A percentile compares a stretch with the other conserved stretches of the same genome.
Evolutionary conservation across 2,329 filamentous ascomycete species (phyloP).

Genomic region (Stagonosporopsis rhizophila): DNA sequence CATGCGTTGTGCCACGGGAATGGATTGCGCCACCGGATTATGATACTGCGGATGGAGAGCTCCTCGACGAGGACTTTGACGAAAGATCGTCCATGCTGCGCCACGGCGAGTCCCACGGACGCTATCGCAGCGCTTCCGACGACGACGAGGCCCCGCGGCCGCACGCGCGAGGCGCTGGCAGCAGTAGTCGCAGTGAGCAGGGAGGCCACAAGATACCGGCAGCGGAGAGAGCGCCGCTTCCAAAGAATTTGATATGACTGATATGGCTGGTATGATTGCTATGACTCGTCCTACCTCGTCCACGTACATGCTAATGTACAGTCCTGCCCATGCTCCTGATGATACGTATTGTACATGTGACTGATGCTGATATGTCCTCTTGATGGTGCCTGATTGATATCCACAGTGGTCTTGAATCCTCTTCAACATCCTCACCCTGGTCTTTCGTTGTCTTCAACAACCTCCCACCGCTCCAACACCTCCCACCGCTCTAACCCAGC

Average conservation of each 20-base stretch:
- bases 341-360: slow-evolving; percentile 34
- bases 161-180: slow-evolving; percentile 38
- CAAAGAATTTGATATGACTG: slow-evolving; percentile 48
- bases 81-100: slow-evolving; percentile 68
- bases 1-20: slow-evolving; percentile 81
- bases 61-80: slow-evolving; percentile 65
- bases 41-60: slow-evolving; percentile 73
- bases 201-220: slow-evolving; percentile 53
- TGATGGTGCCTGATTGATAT: too few species aligned
- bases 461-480: slow-evolving; percentile 30
- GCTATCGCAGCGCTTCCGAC: slow-evolving; percentile 36
- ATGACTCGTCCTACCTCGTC: slow-evolving; percentile 31
- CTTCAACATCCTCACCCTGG: too few species aligned
- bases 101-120: slow-evolving; percentile 42
- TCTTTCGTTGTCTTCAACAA: too few species aligned
- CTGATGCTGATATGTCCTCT: background rate
- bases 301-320: slow-evolving; percentile 10
- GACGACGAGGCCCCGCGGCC: slow-evolving; percentile 32
- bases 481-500: slow-evolving; percentile 62
- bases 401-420: too few species aligned
- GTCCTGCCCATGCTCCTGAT: slow-evolving; percentile 21
- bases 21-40: slow-evolving; percentile 83
- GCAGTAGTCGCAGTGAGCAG: slow-evolving; percentile 42
- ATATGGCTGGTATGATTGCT: too few species aligned
- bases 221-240: slow-evolving; percentile 55